Evolutionary conservation across 2,329 filamentous ascomycete genomes (phyloP), one percentile per base, ranked within the genome.

Genomic region (Ceratocystis diversiconidia): DNA sequence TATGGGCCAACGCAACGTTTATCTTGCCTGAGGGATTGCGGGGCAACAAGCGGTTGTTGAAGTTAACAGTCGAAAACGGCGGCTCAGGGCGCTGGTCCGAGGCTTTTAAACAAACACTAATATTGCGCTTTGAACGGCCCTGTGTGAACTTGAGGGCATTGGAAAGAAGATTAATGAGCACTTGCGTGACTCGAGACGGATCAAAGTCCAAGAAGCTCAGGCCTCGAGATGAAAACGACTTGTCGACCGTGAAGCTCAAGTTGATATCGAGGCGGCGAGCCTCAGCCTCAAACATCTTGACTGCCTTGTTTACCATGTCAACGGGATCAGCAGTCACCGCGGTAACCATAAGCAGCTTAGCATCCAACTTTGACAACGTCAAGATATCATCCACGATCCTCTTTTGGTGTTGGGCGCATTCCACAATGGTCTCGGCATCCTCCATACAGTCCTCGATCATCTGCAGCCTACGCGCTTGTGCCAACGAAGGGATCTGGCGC

Each of bases 61-160:
- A 87, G 63, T 82, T 79, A 2, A 88, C 85, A 1, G 75, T 73
- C 43, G 78, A 78, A 44, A 70, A 76, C 62, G 72, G 74, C 65
- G 73, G 75, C 25, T 73, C 73, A 0, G 78, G 79, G 25, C 73
- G 73, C 19, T 71, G 70, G 41, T 70, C 73, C 25, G 74, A 79
- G 7, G 77, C 79, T 59, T 78, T 78, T 60, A 84, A 73, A 41
- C 73, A 74, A 1, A 83, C 76, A 1, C 74, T 75, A 43, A 84
- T 79, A 52, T 82, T 82, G 6, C 85, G 80, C 12, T 77, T 81
- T 17, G 79, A 78, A 19, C 85, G 82, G 0, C 79, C 79, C 44
- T 84, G 84, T 0, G 89, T 92, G 71, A 92, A 92, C 71, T 92
- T 92, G 73, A 92, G 85, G 0, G 88, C 87, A 70, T 92, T 92